Base-by-base conservation (phyloP, 441 rosid species). In the Croton laevigatus region DNA sequence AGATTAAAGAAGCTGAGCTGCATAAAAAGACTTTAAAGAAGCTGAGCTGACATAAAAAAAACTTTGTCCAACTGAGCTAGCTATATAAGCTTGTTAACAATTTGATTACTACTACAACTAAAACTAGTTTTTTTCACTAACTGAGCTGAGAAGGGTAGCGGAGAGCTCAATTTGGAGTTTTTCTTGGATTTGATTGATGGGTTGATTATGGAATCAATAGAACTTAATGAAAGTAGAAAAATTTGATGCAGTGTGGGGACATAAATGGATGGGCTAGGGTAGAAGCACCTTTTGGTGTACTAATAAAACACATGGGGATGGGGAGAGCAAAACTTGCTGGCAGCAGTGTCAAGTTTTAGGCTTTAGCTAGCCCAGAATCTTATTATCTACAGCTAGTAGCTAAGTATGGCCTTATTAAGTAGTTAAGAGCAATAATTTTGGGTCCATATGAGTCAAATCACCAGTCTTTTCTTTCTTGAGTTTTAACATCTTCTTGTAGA, bases 161-260 rank as follows among this genome's bases (percentile, higher is more conserved):
- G 72, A 71, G 62, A 64, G 73, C 76, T 75, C 66, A 66, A 34
- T 6, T 62, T 45, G 59, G 46, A 45, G 70, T 53, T 8, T 40
- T 51, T 65, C 57, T 23, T 37, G 51, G 79, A 78, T 81, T 78
- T 85, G 92, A 88, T 85, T 85, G 92, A 85, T 84, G 82, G 82
- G 83, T 55, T 70, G 48, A 73, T 74, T 75, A 67, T 81, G 87
- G 82, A 84, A 85, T 79, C 82, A 53, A 81, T 65, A 70, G 76
- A 76, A 64, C 61, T 27, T 81, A 74, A 74, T 75, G 73, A 65
- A 72, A 57, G 68, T 54, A 66, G 75, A 75, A 71, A 66, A 22
- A 22, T 55, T 71, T 37, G 61, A 27, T 66, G 74, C 78, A 70
- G 46, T 83, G 88, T 81, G 83, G 89, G 91, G 86, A 81, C 87